Conservation (phyloP, 306 rosid species). For the Quercus cerris region DNA sequence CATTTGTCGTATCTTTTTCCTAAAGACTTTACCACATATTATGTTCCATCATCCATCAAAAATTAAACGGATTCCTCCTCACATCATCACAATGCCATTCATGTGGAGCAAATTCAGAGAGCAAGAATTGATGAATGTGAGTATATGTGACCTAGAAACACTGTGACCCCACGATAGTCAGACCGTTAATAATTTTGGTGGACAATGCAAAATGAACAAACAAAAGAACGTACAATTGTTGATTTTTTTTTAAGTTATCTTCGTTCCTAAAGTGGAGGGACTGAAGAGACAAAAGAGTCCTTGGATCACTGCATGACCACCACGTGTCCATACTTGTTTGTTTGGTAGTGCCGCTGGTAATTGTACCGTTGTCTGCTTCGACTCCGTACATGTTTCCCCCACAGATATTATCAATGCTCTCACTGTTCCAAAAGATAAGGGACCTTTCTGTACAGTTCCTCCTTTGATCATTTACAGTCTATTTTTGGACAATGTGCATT, state of each 20-base stretch:
- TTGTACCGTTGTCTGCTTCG: neutral
- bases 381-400: neutral
- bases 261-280: too few species aligned
- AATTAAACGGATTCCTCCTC: neutral
- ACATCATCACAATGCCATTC: neutral
- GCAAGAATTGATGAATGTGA: neutral
- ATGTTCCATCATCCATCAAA: too few species aligned
- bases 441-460: neutral
- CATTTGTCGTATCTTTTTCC: too few species aligned
- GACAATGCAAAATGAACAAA: neutral
- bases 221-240: neutral
- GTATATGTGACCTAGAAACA: neutral
- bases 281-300: neutral
- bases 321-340: conserved; percentile 3
- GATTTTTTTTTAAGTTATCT: neutral
- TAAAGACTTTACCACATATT: too few species aligned
- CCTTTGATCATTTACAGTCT: neutral
- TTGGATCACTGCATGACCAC: neutral
- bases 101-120: neutral
- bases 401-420: neutral
- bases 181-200: neutral
- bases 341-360: neutral
- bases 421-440: conserved; percentile 12
- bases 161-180: neutral
- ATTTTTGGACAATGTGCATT: neutral